Percentiles rank a stretch among this genome's conserved stretches.
These are phyloP conservation scores for Chaetomium sp. DNA, from an alignment of 2,329 filamentous ascomycete genomes.

Conservation along the genomic window DNA sequence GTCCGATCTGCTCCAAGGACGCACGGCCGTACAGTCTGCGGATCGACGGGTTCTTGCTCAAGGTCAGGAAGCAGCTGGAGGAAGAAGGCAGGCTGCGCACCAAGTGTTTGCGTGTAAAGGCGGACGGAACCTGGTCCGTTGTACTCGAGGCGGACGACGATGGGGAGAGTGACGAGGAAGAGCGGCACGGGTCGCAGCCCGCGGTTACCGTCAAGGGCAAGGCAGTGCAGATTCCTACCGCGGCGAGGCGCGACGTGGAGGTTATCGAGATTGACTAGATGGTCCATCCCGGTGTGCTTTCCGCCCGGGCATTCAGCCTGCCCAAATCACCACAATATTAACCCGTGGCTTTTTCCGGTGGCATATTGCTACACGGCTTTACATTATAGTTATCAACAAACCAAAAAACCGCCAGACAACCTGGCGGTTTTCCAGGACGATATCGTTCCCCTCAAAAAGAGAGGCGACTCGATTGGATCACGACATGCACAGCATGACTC, in stretches of 20 bases:
- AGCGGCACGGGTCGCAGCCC: background rate
- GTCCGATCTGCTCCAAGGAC: constrained; percentile 79
- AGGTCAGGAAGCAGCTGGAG: constrained; percentile 61
- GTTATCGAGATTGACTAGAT: constrained; percentile 31
- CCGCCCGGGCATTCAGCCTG: background rate
- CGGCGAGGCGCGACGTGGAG: constrained; percentile 24
- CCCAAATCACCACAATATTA: background rate
- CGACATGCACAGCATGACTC: background rate
- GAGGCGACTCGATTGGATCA: background rate
- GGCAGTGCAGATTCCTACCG: background rate
- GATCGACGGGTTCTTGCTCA: constrained; percentile 72
- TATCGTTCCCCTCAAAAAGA: background rate
- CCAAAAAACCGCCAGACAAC: background rate
- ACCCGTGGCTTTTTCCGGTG: background rate
- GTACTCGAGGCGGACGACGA: constrained; percentile 39
- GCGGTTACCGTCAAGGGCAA: background rate
- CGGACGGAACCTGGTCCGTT: constrained; percentile 66
- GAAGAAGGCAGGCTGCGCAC: constrained; percentile 50
- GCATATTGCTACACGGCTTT: background rate
- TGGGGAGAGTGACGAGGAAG: constrained; percentile 20
- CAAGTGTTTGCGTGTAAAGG: constrained; percentile 63
- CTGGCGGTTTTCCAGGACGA: background rate
- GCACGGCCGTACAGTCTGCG: constrained; percentile 71
- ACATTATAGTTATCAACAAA: background rate
- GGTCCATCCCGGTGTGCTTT: background rate